These are phyloP conservation scores for Pleurotus ostreatus DNA, from an alignment of 768 basidiomycete genomes.

Conservation along the genomic window DNA sequence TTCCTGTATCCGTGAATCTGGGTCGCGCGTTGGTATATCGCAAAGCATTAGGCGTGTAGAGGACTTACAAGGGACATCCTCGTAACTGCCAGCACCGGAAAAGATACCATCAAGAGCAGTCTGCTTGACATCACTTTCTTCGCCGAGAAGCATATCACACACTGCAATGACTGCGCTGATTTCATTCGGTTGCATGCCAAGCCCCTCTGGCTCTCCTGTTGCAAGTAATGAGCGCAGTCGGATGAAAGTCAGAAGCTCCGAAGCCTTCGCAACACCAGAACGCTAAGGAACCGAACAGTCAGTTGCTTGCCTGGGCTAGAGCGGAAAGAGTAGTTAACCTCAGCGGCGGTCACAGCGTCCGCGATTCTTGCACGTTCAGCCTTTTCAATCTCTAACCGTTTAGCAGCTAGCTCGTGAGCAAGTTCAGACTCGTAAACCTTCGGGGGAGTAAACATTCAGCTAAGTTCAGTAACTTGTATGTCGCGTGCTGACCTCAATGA, in stretches of 20 bases:
- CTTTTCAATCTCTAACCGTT: constrained; percentile 54
- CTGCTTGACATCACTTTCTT: constrained; percentile 47
- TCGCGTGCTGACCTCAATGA: constrained; percentile 61
- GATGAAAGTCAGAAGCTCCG: constrained; percentile 54
- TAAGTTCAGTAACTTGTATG: not conserved
- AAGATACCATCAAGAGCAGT: constrained; percentile 52
- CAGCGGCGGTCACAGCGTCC: constrained; percentile 50
- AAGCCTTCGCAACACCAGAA: constrained; percentile 34
- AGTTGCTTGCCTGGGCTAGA: not conserved
- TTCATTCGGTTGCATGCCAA: constrained; percentile 49
- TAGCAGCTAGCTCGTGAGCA: constrained; percentile 48
- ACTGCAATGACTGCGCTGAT: constrained; percentile 49
- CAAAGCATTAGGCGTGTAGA: not conserved
- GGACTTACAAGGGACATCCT: constrained; percentile 61
- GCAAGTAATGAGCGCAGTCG: constrained; percentile 52
- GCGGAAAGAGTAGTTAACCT: constrained; percentile 38
- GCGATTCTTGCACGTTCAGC: constrained; percentile 51
- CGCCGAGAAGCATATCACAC: constrained; percentile 51
- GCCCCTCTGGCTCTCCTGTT: constrained; percentile 35
- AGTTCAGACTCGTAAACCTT: constrained; percentile 65
- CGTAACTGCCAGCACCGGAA: constrained; percentile 52
- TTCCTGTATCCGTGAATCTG: constrained; percentile 61
- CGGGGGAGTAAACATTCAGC: constrained; percentile 4
- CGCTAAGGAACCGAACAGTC: not conserved
- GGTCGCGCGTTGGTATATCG: constrained; percentile 8